phyloP scores from a whole-genome alignment of 1,284 basidiomycete genomes.

The Phylloboletellus chloephorus region DNA sequence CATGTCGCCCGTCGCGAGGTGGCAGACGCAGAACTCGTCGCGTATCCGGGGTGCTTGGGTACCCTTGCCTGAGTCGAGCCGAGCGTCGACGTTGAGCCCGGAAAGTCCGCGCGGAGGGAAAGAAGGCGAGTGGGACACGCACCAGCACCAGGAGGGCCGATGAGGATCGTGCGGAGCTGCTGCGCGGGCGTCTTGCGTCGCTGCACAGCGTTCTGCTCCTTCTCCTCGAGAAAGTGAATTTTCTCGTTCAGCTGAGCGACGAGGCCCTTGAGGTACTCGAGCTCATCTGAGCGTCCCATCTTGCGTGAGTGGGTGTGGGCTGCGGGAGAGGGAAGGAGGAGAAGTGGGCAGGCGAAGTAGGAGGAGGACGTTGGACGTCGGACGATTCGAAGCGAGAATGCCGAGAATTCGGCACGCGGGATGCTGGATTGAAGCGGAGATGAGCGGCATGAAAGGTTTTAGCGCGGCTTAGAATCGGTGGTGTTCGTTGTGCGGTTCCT shows the following conservation, averaged over 20 bases:
- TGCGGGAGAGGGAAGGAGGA: not conserved
- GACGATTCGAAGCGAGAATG: conserved; percentile 1
- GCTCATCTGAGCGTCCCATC: conserved; percentile 65
- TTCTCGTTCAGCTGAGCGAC: conserved; percentile 79
- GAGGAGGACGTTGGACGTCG: conserved; percentile 1
- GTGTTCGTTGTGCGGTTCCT: no score
- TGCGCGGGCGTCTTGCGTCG: conserved; percentile 62
- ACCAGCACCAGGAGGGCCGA: conserved; percentile 97
- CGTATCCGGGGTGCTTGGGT: conserved; percentile 95
- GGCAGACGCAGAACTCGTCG: conserved; percentile 93
- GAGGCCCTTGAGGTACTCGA: conserved; percentile 87
- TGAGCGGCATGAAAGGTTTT: no score
- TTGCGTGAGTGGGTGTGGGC: conserved; percentile 1
- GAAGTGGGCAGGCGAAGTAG: no score
- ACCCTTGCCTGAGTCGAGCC: conserved; percentile 72
- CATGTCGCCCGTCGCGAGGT: conserved; percentile 98
- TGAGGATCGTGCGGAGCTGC: conserved; percentile 84
- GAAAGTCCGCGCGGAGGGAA: no score
- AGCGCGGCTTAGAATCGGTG: not conserved
- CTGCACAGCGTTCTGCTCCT: conserved; percentile 44
- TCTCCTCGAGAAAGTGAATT: conserved; percentile 66
- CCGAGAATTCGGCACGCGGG: no score
- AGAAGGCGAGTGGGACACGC: conserved; percentile 28
- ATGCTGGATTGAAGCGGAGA: no score
- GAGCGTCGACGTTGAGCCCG: conserved; percentile 5